Conservation (phyloP, 139 green algal species). For the Diplosphaera chodatii region DNA sequence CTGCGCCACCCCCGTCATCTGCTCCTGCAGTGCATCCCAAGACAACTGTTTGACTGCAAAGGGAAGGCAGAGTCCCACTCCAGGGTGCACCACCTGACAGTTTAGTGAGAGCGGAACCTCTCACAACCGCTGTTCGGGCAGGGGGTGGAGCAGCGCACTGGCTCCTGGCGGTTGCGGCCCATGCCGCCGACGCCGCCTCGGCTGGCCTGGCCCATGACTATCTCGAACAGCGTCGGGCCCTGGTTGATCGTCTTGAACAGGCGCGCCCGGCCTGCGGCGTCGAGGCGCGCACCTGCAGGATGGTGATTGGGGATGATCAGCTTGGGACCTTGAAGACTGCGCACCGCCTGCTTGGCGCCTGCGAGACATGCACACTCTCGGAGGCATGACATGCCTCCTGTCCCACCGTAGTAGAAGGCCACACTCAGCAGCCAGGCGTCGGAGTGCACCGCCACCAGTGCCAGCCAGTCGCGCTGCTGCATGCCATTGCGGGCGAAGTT, state of each 20-base stretch:
- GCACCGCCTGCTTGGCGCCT: no score
- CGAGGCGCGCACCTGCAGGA: slow-evolving; percentile 70
- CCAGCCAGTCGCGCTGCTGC: slow-evolving; percentile 83
- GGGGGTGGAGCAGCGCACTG: no score
- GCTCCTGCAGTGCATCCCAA: no score
- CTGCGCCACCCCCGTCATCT: not conserved
- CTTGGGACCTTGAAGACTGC: no score
- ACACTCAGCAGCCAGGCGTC: slow-evolving; percentile 95
- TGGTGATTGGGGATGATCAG: no score
- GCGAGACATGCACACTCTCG: no score
- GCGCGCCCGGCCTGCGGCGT: slow-evolving; percentile 57
- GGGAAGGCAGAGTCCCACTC: no score
- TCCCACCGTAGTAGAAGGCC: slow-evolving; percentile 83
- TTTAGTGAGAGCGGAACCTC: no score
- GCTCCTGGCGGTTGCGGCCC: slow-evolving; percentile 8
- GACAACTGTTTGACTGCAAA: no score
- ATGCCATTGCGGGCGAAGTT: slow-evolving; percentile 91
- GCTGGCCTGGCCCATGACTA: slow-evolving; percentile 50
- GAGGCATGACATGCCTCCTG: no score
- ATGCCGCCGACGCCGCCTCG: not conserved
- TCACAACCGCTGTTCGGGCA: no score
- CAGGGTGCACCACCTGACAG: no score
- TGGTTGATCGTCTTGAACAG: slow-evolving; percentile 82
- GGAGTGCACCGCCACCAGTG: slow-evolving; percentile 92
- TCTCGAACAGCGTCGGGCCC: slow-evolving; percentile 80